Base-by-base conservation (phyloP, 139 green algal genomes). In the Tetradesmus obliquus region DNA sequence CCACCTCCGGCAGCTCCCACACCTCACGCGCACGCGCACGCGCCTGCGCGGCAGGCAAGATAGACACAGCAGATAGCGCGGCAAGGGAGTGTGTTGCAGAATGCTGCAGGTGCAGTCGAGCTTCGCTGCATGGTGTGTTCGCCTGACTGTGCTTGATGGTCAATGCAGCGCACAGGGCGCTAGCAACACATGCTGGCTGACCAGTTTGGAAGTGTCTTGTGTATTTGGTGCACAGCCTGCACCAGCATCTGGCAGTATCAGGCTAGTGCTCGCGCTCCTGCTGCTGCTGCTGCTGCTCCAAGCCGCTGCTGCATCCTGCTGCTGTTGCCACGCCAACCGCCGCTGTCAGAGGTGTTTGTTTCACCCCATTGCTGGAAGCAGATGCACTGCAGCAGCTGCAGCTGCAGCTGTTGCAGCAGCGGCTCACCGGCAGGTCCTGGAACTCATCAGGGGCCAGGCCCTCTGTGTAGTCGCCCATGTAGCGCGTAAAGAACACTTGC, bases 401-500 rank as follows among this genome's bases (percentile, higher is more conserved):
- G 57, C 57, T 60, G 13, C 24, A 69, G 53, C 54, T 3, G 10
- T 82, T 88, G 76, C 79, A 55, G 51, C n/a, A 22, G 55, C 55
- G 5, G 17, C 88, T 17, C 80, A 97, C 96, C 95, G 96, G 92
- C 20, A 98, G 94, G 10, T 90, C 57, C 0, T 80, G 57, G 74
- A 96, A 98, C 7, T 96, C 93, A 15, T 96, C 94, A 1, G 94
- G 84, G 1, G 94, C 74, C 5, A 98, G 57, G 0, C 85, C 94
- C 2, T 88, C 69, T 0, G 97, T 99, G 93, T 95, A 99, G 82
- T 96, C 93, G 3, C 97, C 97, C 91, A 96, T 92, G 79, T 93
- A 96, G 8, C 96, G 93, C 0, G 97, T 98, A 66, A 98, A 95
- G 87, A 97, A 97, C 19, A 99, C 94, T 0, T 80, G 19, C 0